A percentile compares a stretch with the other conserved stretches of the same genome.
Conservation (phyloP, 306 rosid species). For the Begonia peltatifolia region DNA sequence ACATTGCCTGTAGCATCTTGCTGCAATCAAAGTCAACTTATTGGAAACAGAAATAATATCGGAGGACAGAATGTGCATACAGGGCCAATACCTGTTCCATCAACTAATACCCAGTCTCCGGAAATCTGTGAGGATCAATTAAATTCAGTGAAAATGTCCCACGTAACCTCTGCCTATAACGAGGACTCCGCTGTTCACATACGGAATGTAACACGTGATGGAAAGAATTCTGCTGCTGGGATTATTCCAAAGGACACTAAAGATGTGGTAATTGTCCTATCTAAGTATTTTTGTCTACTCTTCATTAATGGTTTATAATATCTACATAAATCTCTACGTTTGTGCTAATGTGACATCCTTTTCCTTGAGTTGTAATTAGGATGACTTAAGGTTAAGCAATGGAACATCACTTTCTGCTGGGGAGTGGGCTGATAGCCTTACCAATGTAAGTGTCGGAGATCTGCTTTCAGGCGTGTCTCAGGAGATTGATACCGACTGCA, state of each 20-base stretch:
- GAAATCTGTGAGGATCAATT: conserved; percentile 29
- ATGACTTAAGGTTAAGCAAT: conserved; percentile 37
- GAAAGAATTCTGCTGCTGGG: conserved; percentile 30
- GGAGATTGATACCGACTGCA: conserved; percentile 35
- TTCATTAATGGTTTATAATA: neutral
- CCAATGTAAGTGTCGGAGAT: conserved; percentile 82
- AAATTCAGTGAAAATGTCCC: conserved; percentile 21
- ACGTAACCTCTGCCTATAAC: conserved; percentile 17
- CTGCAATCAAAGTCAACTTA: conserved; percentile 32
- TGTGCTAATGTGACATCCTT: neutral
- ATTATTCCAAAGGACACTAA: conserved; percentile 26
- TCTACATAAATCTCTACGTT: neutral
- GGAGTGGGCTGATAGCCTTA: conserved; percentile 98
- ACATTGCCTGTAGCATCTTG: conserved; percentile 26
- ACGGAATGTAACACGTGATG: conserved; percentile 22
- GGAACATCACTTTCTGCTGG: conserved; percentile 61
- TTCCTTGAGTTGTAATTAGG: conserved; percentile 21
- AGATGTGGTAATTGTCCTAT: conserved; percentile 45
- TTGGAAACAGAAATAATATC: conserved; percentile 18
- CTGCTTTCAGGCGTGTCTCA: conserved; percentile 55
- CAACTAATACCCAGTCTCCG: conserved; percentile 22
- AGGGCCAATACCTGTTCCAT: conserved; percentile 16
- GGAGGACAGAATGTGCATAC: conserved; percentile 23
- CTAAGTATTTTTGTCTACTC: neutral
- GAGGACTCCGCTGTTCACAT: conserved; percentile 29